Evolutionary conservation across 306 rosid species (phyloP).

Genomic region (Glycine soja): DNA sequence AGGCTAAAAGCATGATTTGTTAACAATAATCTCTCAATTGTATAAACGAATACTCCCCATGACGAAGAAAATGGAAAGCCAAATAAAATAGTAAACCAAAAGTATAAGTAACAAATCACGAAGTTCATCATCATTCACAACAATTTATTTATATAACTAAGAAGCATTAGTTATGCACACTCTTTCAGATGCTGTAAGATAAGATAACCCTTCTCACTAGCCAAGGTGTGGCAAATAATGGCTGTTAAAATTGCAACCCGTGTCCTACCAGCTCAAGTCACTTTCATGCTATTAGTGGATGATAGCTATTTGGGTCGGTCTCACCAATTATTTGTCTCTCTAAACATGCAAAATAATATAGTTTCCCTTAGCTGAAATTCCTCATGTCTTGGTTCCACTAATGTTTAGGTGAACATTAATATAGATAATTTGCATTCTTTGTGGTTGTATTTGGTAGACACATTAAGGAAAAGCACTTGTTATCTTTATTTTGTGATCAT

Average conservation of each 20-base stretch:
- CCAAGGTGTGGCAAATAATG: neutral
- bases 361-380: constrained; percentile 25
- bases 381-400: constrained; percentile 35
- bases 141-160: neutral
- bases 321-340: constrained; percentile 42
- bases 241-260: constrained; percentile 6
- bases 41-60: too few species aligned
- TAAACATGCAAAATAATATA: constrained; percentile 33
- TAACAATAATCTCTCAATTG: too few species aligned
- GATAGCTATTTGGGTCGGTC: constrained; percentile 29
- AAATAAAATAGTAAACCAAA: too few species aligned
- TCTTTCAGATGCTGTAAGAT: neutral
- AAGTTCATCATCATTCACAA: constrained; percentile 1
- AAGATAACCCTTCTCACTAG: neutral
- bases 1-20: too few species aligned
- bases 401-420: constrained; percentile 39
- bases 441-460: constrained; percentile 47
- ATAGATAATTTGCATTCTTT: constrained; percentile 29
- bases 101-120: too few species aligned
- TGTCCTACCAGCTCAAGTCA: constrained; percentile 42
- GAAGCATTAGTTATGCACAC: neutral
- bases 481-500: constrained; percentile 25
- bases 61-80: too few species aligned
- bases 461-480: constrained; percentile 32
- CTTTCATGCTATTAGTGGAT: constrained; percentile 42